Percentiles rank a stretch among this genome's conserved stretches.
Evolutionary conservation across 768 basidiomycete genomes (phyloP).

Genomic region (Leccinum ochraceum): DNA sequence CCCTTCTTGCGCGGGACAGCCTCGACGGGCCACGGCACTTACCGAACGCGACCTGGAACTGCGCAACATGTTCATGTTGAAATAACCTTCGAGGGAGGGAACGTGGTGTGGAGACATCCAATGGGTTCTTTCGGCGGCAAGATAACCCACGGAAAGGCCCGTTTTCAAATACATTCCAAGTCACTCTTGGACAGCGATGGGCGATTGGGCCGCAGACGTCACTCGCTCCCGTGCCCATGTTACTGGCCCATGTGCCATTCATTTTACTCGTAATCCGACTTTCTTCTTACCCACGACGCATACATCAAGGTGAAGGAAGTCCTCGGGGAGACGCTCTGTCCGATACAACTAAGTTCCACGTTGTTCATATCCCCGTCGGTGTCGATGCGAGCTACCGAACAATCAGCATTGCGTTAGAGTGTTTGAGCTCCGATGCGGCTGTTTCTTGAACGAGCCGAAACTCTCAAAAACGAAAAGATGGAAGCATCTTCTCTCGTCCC

Average conservation of each 20-base stretch:
- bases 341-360: constrained; percentile 14
- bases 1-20: constrained; percentile 18
- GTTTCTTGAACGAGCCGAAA: neutral
- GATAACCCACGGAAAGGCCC: constrained; percentile 23
- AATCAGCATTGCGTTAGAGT: constrained; percentile 5
- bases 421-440: constrained; percentile 6
- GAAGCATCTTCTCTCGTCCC: neutral
- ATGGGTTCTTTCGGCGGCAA: constrained; percentile 16
- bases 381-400: constrained; percentile 5
- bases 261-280: constrained; percentile 13
- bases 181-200: constrained; percentile 1
- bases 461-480: neutral
- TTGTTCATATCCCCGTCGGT: constrained; percentile 14
- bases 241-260: constrained; percentile 24
- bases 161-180: constrained; percentile 23
- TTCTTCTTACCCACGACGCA: neutral
- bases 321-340: constrained; percentile 16
- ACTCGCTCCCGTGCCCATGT: constrained; percentile 22
- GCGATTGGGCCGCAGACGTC: constrained; percentile 20
- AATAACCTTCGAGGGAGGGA: constrained; percentile 34
- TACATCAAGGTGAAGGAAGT: constrained; percentile 10
- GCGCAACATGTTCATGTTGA: constrained; percentile 13
- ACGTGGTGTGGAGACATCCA: constrained; percentile 33
- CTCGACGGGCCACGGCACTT: constrained; percentile 21
- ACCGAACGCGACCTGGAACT: constrained; percentile 14